Evolutionary conservation across 2,329 filamentous ascomycete genomes (phyloP).

Genomic region (Exophiala dermatitidis): DNA sequence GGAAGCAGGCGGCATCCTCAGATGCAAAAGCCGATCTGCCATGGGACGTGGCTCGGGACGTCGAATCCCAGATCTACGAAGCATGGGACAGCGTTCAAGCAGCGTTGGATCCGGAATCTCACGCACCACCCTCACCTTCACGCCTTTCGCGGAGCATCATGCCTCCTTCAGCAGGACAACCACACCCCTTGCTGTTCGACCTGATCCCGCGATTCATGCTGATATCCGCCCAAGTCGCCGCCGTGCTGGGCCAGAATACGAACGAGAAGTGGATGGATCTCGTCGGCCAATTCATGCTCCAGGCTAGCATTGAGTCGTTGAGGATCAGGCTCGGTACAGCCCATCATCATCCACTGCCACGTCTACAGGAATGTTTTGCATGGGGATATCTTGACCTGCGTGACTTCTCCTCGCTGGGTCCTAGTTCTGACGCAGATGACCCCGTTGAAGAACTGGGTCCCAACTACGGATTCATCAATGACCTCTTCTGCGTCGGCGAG

Average conservation of each 20-base stretch:
- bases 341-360: not conserved
- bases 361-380: slow-evolving; percentile 22
- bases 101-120: too few species aligned
- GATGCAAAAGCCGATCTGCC: not conserved
- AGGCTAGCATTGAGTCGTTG: slow-evolving; percentile 17
- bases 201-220: slow-evolving; percentile 22
- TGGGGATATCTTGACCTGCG: slow-evolving; percentile 19
- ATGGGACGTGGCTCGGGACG: not conserved
- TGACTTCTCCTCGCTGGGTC: not conserved
- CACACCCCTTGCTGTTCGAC: slow-evolving; percentile 7
- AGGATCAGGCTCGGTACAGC: not conserved
- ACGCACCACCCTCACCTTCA: not conserved
- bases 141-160: not conserved
- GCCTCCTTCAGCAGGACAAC: not conserved
- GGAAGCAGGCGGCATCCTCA: not conserved
- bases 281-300: slow-evolving; percentile 22
- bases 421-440: not conserved
- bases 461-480: slow-evolving; percentile 4
- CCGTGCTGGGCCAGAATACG: slow-evolving; percentile 2
- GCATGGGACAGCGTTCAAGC: not conserved
- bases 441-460: not conserved
- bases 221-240: slow-evolving; percentile 19
- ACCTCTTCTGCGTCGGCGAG: slow-evolving; percentile 4
- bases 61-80: slow-evolving; percentile 7
- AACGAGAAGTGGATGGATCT: slow-evolving; percentile 22